These are phyloP conservation scores for Termitomyces bulborhizus DNA, from an alignment of 768 basidiomycete genomes.

Conservation along the genomic window DNA sequence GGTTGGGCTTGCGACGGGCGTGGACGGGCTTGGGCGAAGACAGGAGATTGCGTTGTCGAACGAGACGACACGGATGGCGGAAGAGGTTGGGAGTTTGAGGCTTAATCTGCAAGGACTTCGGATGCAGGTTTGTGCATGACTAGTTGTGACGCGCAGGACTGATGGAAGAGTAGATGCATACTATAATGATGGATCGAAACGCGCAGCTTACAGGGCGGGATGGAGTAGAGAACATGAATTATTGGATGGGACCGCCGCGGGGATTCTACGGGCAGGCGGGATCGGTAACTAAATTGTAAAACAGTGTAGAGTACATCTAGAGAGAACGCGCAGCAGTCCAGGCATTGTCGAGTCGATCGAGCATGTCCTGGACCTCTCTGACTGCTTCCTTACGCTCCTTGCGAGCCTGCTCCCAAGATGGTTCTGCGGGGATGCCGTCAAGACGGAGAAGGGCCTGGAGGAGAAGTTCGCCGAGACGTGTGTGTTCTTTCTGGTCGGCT, in stretches of 20 bases:
- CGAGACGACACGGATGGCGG: slow-evolving; percentile 64
- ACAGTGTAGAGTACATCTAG: slow-evolving; percentile 4
- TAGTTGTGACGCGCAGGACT: neutral
- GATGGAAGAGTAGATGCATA: slow-evolving; percentile 40
- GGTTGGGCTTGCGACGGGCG: slow-evolving; percentile 47
- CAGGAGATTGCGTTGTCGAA: slow-evolving; percentile 64
- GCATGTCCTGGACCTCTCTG: slow-evolving; percentile 72
- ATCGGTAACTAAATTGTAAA: slow-evolving; percentile 27
- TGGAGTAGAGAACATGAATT: slow-evolving; percentile 15
- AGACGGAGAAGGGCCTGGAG: slow-evolving; percentile 84
- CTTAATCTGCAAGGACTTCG: slow-evolving; percentile 69
- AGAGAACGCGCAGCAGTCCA: slow-evolving; percentile 34
- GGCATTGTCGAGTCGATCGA: slow-evolving; percentile 73
- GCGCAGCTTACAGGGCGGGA: slow-evolving; percentile 45
- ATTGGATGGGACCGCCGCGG: slow-evolving; percentile 11
- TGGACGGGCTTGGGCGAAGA: slow-evolving; percentile 56
- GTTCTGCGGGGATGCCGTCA: slow-evolving; percentile 73
- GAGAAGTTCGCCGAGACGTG: slow-evolving; percentile 74
- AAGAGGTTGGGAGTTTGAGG: slow-evolving; percentile 66
- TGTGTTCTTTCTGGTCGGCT: slow-evolving; percentile 30
- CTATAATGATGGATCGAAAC: slow-evolving; percentile 74
- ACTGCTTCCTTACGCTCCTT: slow-evolving; percentile 82
- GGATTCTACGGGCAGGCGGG: slow-evolving; percentile 14
- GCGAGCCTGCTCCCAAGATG: slow-evolving; percentile 74
- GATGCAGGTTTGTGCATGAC: slow-evolving; percentile 55